These are phyloP conservation scores for Apophysomyces ossiformis DNA, from an alignment of 371 early-diverging fungal genomes.

Conservation along the genomic window DNA sequence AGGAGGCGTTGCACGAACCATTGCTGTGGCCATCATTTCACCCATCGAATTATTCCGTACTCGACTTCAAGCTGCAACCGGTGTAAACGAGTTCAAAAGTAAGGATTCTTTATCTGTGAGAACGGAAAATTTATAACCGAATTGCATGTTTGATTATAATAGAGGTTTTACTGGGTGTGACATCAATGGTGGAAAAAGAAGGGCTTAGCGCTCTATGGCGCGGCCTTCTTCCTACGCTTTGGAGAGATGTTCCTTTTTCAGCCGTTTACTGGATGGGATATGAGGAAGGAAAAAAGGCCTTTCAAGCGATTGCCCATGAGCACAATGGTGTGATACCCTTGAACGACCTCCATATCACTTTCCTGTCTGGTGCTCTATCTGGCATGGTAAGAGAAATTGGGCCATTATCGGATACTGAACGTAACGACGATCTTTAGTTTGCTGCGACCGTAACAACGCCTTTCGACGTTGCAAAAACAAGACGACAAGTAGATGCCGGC, in stretches of 20 bases:
- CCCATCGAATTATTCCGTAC: constrained; percentile 93
- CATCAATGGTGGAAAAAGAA: constrained; percentile 58
- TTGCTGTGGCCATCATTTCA: constrained; percentile 82
- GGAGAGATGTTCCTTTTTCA: constrained; percentile 93
- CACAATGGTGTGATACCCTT: background rate
- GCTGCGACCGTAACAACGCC: constrained; percentile 92
- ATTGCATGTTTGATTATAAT: constrained; percentile 6
- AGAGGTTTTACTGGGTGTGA: constrained; percentile 66
- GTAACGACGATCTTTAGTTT: constrained; percentile 48
- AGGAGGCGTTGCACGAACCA: constrained; percentile 81
- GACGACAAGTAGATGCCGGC: constrained; percentile 68
- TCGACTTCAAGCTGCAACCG: constrained; percentile 76
- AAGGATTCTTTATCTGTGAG: constrained; percentile 6
- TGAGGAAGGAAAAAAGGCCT: constrained; percentile 63
- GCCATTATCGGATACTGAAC: background rate
- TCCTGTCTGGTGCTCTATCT: constrained; percentile 75
- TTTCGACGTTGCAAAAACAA: constrained; percentile 95
- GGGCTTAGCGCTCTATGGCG: constrained; percentile 80
- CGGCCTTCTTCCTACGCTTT: constrained; percentile 90
- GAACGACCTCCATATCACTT: constrained; percentile 57
- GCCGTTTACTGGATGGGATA: constrained; percentile 93
- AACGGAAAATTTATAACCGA: too few relatives aligned
- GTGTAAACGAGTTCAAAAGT: constrained; percentile 52
- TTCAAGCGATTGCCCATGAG: constrained; percentile 11
- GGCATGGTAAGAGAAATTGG: constrained; percentile 60